Evolutionary conservation across 2,329 filamentous ascomycete genomes (phyloP).

Genomic region (Rhynchosporium agropyri): DNA sequence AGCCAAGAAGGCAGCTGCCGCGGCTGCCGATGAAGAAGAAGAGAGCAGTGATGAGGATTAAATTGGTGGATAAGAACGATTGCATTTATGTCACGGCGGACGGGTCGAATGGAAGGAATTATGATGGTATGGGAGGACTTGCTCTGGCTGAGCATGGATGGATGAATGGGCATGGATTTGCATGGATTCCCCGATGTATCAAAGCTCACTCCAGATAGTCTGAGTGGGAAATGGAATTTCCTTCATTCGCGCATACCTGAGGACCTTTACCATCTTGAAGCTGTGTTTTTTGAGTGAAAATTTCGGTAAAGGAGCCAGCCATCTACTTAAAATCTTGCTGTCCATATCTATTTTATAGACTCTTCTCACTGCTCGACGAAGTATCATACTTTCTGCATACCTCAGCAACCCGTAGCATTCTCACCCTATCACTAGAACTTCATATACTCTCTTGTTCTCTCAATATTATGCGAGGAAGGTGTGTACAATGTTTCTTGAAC

Average conservation of each 20-base stretch:
- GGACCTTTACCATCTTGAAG: no score
- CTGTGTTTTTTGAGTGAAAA: no score
- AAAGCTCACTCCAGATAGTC: background rate
- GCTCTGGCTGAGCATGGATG: constrained; percentile 2
- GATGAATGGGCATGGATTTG: constrained; percentile 1
- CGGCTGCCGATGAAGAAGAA: constrained; percentile 39
- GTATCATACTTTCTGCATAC: no score
- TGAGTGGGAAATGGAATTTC: background rate
- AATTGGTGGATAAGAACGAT: background rate
- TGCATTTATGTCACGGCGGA: background rate
- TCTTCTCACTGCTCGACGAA: no score
- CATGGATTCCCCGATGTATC: constrained; percentile 1
- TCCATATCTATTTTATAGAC: no score
- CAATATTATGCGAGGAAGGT: no score
- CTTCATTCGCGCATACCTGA: background rate
- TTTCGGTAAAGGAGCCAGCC: no score
- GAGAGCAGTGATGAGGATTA: constrained; percentile 45
- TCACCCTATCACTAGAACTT: no score
- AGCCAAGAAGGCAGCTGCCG: constrained; percentile 48
- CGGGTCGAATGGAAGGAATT: background rate
- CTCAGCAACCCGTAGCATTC: no score
- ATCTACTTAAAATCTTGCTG: no score
- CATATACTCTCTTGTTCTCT: no score
- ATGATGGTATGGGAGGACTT: background rate
- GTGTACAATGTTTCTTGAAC: no score